Base-by-base conservation (phyloP, 2,329 filamentous ascomycete species). In the Diaporthe sp. region DNA sequence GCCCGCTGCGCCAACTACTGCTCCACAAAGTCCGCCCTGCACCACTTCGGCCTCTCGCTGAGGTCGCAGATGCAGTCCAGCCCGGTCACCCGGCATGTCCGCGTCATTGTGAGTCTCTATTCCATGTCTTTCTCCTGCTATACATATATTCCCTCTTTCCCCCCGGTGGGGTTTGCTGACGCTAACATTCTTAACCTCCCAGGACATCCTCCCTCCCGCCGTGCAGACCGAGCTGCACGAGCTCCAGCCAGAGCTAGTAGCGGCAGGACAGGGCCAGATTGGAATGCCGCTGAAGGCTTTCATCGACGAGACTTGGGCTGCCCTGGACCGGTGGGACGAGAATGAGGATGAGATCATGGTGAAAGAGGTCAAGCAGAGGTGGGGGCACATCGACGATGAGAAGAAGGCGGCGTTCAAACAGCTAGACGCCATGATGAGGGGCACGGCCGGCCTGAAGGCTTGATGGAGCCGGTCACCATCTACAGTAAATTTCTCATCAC, bases 1-100 rank as follows among this genome's bases (percentile, higher is more conserved):
- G 79, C 83, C n/a, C 80, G 82, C 0, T 84, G 87, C 77, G 84
- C 85, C 1, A 88, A 86, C 47, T 91, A 90, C 82, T 89, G 85
- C 70, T 87, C 87, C 2, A 86, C 86, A 15, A 91, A 90, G 78
- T 85, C 88, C 0, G 89, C 89, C 3, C 79, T 90, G 50, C 87
- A 89, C 77, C 82, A 82, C 6, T 87, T 88, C 68, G 78, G 84
- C 33, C 81, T 77, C 77, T 80, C 80, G 2, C 77, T 82, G n/a
- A 77, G 80, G 35, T 66, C 75, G 6, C 80, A 82, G 77, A 76
- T 82, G 2, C 64, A 68, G 33, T 68, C 64, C 19, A 68, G 64
- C 47, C 47, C 64, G 15, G 74, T 76, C 4, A 81, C 86, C 12
- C 81, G 82, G 54, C 82, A 83, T 72, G 75, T 85, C 54, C 77